Conservation (phyloP, 139 green algal genomes). For the Astrephomene gubernaculifera region DNA sequence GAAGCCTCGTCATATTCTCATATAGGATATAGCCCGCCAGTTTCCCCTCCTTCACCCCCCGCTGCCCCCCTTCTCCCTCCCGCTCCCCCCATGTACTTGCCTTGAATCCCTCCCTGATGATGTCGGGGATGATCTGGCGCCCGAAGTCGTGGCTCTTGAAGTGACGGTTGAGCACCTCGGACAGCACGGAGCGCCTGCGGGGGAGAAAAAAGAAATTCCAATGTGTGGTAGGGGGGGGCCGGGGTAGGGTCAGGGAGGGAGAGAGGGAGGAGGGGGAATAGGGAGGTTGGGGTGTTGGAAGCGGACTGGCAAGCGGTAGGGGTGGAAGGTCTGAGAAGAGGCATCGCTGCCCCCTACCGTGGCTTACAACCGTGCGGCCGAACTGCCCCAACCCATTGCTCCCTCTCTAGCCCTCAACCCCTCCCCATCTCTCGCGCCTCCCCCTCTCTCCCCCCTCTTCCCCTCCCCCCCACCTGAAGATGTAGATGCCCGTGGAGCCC, state of each 20-base stretch:
- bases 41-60: conserved; percentile 3
- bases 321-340: too few relatives aligned
- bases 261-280: background rate
- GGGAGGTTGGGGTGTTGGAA: too few relatives aligned
- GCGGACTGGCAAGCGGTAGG: too few relatives aligned
- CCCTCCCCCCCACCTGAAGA: conserved; percentile 46
- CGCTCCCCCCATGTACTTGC: too few relatives aligned
- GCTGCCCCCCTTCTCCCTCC: too few relatives aligned
- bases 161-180: conserved; percentile 64
- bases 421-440: too few relatives aligned
- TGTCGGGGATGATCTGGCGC: conserved; percentile 79
- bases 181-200: conserved; percentile 38
- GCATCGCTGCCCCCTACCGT: too few relatives aligned
- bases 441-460: too few relatives aligned
- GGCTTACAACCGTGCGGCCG: too few relatives aligned
- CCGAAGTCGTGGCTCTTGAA: conserved; percentile 84
- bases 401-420: too few relatives aligned
- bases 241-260: background rate
- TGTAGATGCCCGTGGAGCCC: conserved; percentile 42
- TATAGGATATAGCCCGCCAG: background rate
- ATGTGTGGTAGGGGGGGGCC: background rate
- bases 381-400: too few relatives aligned
- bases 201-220: background rate
- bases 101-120: conserved; percentile 71
- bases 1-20: too few relatives aligned